Evolutionary conservation across 1,284 basidiomycete genomes (phyloP).

Genomic region (Testicularia cyperi): DNA sequence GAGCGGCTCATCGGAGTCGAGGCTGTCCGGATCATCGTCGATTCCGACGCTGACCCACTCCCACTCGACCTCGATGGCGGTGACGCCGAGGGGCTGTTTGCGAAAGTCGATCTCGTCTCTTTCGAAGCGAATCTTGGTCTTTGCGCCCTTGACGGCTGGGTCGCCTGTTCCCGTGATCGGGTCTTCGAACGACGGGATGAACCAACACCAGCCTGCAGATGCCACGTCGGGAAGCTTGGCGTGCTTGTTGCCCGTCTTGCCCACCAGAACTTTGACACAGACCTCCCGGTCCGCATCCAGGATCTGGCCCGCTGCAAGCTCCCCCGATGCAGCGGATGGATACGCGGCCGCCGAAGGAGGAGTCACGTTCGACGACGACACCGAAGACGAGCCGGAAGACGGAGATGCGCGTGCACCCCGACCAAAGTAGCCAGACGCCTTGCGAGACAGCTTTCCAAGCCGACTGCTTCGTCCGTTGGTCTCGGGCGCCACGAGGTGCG

Average conservation of each 20-base stretch:
- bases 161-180: constrained; percentile 3
- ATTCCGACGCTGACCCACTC: constrained; percentile 46
- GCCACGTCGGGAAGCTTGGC: constrained; percentile 54
- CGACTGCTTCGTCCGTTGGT: too few relatives aligned
- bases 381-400: too few relatives aligned
- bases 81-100: constrained; percentile 53
- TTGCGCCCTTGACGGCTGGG: constrained; percentile 2
- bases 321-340: not conserved
- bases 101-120: constrained; percentile 58
- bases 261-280: constrained; percentile 55
- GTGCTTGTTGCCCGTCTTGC: constrained; percentile 54
- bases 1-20: too few relatives aligned
- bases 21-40: too few relatives aligned
- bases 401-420: too few relatives aligned
- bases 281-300: constrained; percentile 57
- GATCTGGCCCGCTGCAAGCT: constrained; percentile 13
- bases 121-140: constrained; percentile 29
- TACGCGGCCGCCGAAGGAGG: constrained; percentile 24
- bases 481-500: too few relatives aligned
- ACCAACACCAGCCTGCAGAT: constrained; percentile 57
- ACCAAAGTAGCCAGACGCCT: constrained; percentile 12
- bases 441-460: constrained; percentile 6
- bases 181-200: constrained; percentile 58
- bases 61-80: constrained; percentile 54
- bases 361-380: too few relatives aligned